Percentiles rank a stretch among this genome's conserved stretches.
Evolutionary conservation across 2,329 filamentous ascomycete genomes (phyloP).

Genomic region (Cadophora luteo-olivacea): DNA sequence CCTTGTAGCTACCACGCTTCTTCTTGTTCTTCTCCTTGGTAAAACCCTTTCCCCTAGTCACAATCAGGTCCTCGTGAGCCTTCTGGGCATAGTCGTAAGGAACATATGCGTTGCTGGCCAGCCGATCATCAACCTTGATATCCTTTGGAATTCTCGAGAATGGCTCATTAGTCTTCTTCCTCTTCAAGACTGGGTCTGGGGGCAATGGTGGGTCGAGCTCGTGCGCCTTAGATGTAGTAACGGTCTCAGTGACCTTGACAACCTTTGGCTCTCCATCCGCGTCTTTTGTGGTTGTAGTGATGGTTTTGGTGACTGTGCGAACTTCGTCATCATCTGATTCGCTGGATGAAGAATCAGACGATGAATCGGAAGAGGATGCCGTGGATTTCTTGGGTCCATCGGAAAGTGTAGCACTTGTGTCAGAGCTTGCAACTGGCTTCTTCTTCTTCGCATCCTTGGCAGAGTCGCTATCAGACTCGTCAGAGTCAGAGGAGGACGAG

Average conservation of each 20-base stretch:
- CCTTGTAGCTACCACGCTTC: constrained; percentile 88
- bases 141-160: constrained; percentile 80
- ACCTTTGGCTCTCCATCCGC: constrained; percentile 32
- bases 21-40: constrained; percentile 99
- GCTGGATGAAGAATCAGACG: constrained; percentile 36
- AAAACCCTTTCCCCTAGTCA: constrained; percentile 95
- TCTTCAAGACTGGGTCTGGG: constrained; percentile 43
- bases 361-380: constrained; percentile 35
- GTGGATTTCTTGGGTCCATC: constrained; percentile 39
- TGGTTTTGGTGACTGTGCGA: constrained; percentile 40
- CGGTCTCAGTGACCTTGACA: constrained; percentile 39
- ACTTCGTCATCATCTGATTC: constrained; percentile 34
- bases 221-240: constrained; percentile 48
- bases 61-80: constrained; percentile 85
- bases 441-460: constrained; percentile 55
- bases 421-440: constrained; percentile 39
- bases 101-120: constrained; percentile 81
- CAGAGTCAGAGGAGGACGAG: constrained; percentile 43
- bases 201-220: constrained; percentile 45
- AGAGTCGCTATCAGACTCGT: constrained; percentile 48
- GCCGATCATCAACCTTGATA: constrained; percentile 70
- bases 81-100: constrained; percentile 87
- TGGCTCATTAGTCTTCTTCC: constrained; percentile 62
- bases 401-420: constrained; percentile 45
- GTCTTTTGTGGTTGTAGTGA: constrained; percentile 48